Percentiles rank a stretch among this genome's conserved stretches.
Conservation (phyloP, 1,284 basidiomycete genomes). For the Gymnopus androsaceus region DNA sequence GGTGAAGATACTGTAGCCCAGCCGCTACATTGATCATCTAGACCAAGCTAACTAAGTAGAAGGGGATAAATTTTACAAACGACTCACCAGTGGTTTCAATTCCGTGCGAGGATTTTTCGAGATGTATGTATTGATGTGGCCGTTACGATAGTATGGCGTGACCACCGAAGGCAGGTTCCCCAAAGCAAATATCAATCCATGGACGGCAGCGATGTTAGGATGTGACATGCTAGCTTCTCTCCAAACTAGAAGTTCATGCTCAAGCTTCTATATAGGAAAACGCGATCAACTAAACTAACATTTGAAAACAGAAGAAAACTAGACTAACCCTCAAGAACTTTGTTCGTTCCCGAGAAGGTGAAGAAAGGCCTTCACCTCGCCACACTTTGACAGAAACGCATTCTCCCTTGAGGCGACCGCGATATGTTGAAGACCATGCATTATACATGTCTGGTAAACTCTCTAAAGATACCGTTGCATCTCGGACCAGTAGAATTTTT, state of each 20-base stretch:
- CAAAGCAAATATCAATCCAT: constrained; percentile 21
- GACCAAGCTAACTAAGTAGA: not conserved
- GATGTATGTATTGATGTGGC: constrained; percentile 27
- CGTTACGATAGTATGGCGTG: constrained; percentile 23
- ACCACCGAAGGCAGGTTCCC: constrained; percentile 24
- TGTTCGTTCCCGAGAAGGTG: not conserved
- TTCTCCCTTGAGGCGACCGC: not conserved
- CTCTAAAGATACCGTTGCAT: not conserved
- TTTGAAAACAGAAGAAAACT: not conserved
- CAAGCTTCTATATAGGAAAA: constrained; percentile 6
- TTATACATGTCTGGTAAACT: not conserved
- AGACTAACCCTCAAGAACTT: constrained; percentile 7
- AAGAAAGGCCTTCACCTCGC: constrained; percentile 2
- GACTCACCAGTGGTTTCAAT: constrained; percentile 21
- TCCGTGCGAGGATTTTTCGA: constrained; percentile 16
- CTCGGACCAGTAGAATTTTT: not conserved
- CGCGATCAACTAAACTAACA: not conserved
- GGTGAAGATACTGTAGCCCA: constrained; percentile 28
- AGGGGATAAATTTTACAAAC: not conserved
- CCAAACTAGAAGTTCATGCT: constrained; percentile 24
- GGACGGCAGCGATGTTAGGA: constrained; percentile 25
- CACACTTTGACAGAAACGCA: constrained; percentile 10
- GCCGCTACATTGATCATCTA: constrained; percentile 24
- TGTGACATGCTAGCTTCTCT: constrained; percentile 21
- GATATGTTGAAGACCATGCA: constrained; percentile 7